These are phyloP conservation scores for Mucor ambiguus DNA, from an alignment of 371 early-diverging fungal genomes.

Conservation along the genomic window DNA sequence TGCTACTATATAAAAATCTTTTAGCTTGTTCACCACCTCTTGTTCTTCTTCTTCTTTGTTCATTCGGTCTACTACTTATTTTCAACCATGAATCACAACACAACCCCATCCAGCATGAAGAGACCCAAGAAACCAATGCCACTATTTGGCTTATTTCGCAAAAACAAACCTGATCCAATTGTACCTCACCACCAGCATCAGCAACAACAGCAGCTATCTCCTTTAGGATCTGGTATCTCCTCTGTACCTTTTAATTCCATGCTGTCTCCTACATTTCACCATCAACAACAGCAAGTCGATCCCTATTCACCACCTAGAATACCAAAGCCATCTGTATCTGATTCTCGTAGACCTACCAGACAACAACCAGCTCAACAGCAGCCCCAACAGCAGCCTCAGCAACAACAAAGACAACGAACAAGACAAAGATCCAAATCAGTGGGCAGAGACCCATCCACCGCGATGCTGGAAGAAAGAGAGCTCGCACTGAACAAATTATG, in stretches of 20 bases:
- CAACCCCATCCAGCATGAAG: conserved; percentile 6
- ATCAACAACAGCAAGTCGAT: background rate
- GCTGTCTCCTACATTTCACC: conserved; percentile 4
- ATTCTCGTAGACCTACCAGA: conserved; percentile 1
- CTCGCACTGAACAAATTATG: conserved; percentile 27
- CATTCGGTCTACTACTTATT: background rate
- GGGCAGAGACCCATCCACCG: conserved; percentile 28
- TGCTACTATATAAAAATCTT: background rate
- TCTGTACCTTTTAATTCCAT: conserved; percentile 25
- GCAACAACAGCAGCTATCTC: background rate
- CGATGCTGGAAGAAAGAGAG: conserved; percentile 23
- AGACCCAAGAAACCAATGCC: conserved; percentile 30
- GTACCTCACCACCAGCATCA: background rate
- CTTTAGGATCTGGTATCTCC: conserved; percentile 17
- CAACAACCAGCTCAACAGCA: conserved; percentile 10
- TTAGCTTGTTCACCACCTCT: background rate
- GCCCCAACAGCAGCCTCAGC: conserved; percentile 16
- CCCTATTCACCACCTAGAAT: conserved; percentile 11
- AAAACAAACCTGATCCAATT: conserved; percentile 15
- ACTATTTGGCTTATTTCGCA: conserved; percentile 27
- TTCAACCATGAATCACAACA: background rate
- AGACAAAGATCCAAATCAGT: conserved; percentile 34
- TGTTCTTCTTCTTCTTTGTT: background rate
- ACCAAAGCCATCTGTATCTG: conserved; percentile 11
- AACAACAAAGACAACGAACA: conserved; percentile 10